Base-by-base conservation (phyloP, 2,329 filamentous ascomycete species). In the Cladorrhinum sp. region DNA sequence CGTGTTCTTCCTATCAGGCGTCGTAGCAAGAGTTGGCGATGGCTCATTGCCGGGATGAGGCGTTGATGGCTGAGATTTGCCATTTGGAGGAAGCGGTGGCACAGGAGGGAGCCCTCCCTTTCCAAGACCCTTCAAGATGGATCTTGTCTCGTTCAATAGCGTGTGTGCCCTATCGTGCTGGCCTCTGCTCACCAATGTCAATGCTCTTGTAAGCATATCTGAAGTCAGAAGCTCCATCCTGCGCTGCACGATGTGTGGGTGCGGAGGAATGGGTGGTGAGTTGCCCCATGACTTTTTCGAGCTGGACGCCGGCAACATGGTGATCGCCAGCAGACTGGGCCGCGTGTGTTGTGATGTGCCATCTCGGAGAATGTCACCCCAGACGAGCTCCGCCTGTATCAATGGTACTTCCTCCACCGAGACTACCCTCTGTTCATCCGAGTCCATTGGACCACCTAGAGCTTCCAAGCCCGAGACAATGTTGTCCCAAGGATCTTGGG, bases 171-270 rank as follows among this genome's bases (percentile, higher is more conserved):
- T 89, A 70, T 99, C 95, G 72, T 97, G 91, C 75, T 98, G 94
- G 33, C 91, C 92, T 39, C 92, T 86, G 62, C 91, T 91, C 20
- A 98, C 93, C 20, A 99, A 83, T 0, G 92, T 96, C 63, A 99
- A 79, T 14, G 95, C 93, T 61, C 95, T 84, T 7, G 92, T 96
- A 65, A 99, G 84, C 95, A 99, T 99, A 73, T 99, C 95, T 1
- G 94, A 98, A 2, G 95, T 98, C 57, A 99, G 83, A 28, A 99
- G 81, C 75, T 99, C 95, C 95, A 99, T 99, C 51, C 95, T 89
- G 46, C 95, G 86, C 76, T 99, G 95, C 6, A 99, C 94, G 62
- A 99, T 92, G 64, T 89, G 91, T 3, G 95, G 93, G 72, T 98
- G 95, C 51, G 95, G 94, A 14, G 95, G 95, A 64, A 99, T 99